Evolutionary conservation across 139 green algal species (phyloP).

Genomic region (Chloropicon primus): DNA sequence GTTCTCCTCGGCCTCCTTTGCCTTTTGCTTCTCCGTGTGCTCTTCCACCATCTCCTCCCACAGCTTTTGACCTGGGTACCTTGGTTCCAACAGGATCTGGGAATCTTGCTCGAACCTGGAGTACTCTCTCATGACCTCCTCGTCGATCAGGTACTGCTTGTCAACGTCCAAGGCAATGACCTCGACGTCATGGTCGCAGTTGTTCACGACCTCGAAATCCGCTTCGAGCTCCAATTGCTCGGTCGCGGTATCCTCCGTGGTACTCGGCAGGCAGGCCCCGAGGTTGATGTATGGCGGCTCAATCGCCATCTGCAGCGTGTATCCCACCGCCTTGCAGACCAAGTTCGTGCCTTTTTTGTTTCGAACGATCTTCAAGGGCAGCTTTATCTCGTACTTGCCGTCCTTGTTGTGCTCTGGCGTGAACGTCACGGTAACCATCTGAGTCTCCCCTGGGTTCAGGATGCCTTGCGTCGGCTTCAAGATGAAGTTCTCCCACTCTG

Average conservation of each 20-base stretch:
- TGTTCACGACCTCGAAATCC: constrained; percentile 36
- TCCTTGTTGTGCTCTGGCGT: background rate
- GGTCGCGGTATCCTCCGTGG: constrained; percentile 13
- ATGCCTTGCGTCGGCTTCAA: background rate
- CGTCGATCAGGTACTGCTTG: constrained; percentile 41
- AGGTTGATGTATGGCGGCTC: constrained; percentile 33
- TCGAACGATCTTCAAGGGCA: constrained; percentile 42
- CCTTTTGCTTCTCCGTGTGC: constrained; percentile 4
- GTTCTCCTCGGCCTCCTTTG: background rate
- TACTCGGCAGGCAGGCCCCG: constrained; percentile 42
- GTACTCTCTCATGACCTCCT: constrained; percentile 35
- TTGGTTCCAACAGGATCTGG: constrained; percentile 27
- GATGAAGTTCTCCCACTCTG: background rate
- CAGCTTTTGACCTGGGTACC: constrained; percentile 27
- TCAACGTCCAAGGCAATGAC: constrained; percentile 61
- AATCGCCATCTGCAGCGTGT: constrained; percentile 30
- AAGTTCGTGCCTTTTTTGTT: constrained; percentile 31
- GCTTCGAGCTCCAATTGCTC: background rate
- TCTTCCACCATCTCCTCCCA: constrained; percentile 38
- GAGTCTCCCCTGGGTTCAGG: background rate
- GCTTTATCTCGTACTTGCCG: background rate
- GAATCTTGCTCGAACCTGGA: constrained; percentile 25
- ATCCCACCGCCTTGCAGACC: constrained; percentile 21
- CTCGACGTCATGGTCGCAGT: constrained; percentile 35
- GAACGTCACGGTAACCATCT: background rate